Base-by-base conservation (phyloP, 179 eudicot genomes). In the Heliamphora pulchella region DNA sequence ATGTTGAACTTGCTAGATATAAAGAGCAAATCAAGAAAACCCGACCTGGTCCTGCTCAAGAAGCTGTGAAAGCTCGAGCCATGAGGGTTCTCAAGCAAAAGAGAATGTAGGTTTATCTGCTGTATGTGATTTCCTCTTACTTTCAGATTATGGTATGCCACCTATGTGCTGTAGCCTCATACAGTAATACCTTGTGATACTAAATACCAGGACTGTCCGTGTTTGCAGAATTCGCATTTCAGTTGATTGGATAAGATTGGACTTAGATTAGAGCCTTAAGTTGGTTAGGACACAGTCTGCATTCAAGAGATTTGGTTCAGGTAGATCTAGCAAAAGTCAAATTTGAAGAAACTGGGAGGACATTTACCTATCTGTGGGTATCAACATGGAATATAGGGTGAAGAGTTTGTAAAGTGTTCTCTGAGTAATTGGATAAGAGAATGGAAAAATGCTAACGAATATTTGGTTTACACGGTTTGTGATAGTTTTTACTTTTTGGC, bases 71-170 rank as follows among this genome's bases (percentile, higher is more conserved):
- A 87, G 96, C 97, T 85, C 89, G 98, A 80, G 98, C 98, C 18
- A 92, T 94, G 97, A 93, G 97, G 81, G 92, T 93, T 68, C 94
- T 94, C 72, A 94, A 93, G 84, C 98, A 94, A 81, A 94, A 91
- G 76, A 86, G 89, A 77, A 94, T 91, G 98, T 94, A 85, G 74
- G 96, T 68, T 31, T 65, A 68, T 80, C 73, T 80, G 43, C 9
- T 22, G 13, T 64, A 13, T 7, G 53, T 76, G 53, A n/a, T 69
- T 77, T 43, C 41, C 20, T 76, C 18, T 4, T 46, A 20, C 55
- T 57, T n/a, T 8, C 55, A 67, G 67, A 47, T 57, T 13, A 9
- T 66, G 8, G n/a, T 22, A 57, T 76, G 75, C 54, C 53, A 65
- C 75, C 44, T 55, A 65, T 51, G 20, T 75, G 43, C 14, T 54